These are phyloP conservation scores for Medicago ruthenica DNA, from an alignment of 306 rosid genomes.

Conservation along the genomic window DNA sequence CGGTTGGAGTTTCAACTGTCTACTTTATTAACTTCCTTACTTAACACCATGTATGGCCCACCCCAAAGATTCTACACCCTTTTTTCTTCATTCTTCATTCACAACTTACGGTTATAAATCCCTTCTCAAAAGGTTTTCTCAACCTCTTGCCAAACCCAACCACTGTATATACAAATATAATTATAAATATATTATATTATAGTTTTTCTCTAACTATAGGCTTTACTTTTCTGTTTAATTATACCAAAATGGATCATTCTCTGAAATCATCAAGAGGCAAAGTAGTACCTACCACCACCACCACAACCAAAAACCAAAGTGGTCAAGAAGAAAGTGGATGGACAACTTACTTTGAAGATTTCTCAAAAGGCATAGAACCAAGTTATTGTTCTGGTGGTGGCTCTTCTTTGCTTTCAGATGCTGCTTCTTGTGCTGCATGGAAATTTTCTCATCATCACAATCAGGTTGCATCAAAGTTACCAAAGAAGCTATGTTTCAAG, in stretches of 20 bases:
- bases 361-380: constrained; percentile 49
- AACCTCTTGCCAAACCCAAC: constrained; percentile 33
- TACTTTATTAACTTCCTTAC: constrained; percentile 62
- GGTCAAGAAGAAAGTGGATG: constrained; percentile 82
- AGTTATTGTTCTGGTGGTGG: constrained; percentile 48
- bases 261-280: constrained; percentile 54
- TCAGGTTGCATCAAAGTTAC: constrained; percentile 44
- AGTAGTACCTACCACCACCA: constrained; percentile 26
- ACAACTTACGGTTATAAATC: constrained; percentile 55
- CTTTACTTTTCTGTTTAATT: constrained; percentile 20
- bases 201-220: background rate
- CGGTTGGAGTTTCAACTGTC: constrained; percentile 61
- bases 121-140: constrained; percentile 29
- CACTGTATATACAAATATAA: background rate
- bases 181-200: background rate
- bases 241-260: constrained; percentile 61
- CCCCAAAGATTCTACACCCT: constrained; percentile 52
- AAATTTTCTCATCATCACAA: constrained; percentile 46
- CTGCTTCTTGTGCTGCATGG: constrained; percentile 85
- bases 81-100: constrained; percentile 49
- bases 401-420: constrained; percentile 87
- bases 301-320: constrained; percentile 30
- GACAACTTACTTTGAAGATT: constrained; percentile 86
- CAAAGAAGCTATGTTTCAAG: constrained; percentile 59
- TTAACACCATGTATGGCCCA: constrained; percentile 56